A percentile compares a stretch with the other conserved stretches of the same genome.
Evolutionary conservation across 1,284 basidiomycete species (phyloP).

Genomic region (Trametes pubescens): DNA sequence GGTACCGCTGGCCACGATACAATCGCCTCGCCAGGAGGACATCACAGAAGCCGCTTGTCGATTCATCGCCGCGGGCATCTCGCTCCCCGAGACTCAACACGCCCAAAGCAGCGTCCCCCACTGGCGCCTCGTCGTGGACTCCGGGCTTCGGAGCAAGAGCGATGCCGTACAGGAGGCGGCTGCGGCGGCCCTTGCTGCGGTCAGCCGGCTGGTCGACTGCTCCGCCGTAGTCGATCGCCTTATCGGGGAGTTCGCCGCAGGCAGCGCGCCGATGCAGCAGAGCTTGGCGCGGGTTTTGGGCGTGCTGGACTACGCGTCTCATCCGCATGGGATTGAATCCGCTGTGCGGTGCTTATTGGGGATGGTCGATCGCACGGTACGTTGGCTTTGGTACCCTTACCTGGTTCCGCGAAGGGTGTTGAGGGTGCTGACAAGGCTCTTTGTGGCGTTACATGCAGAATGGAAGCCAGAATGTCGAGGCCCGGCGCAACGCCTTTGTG

Average conservation of each 20-base stretch:
- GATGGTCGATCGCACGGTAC: conserved; percentile 63
- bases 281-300: conserved; percentile 83
- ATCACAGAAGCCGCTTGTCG: conserved; percentile 79
- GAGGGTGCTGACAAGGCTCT: background rate
- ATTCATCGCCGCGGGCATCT: conserved; percentile 74
- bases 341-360: conserved; percentile 68
- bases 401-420: background rate
- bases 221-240: conserved; percentile 69
- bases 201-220: conserved; percentile 76
- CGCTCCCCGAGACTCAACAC: conserved; percentile 59
- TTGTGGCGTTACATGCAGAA: conserved; percentile 35
- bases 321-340: conserved; percentile 59
- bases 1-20: conserved; percentile 66
- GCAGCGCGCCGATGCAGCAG: conserved; percentile 72
- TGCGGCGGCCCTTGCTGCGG: conserved; percentile 65
- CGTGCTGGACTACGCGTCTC: conserved; percentile 67
- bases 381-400: conserved; percentile 28
- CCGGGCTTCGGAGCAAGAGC: conserved; percentile 76
- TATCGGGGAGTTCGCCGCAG: conserved; percentile 69
- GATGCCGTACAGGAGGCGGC: conserved; percentile 78
- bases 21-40: conserved; percentile 77
- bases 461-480: conserved; percentile 64
- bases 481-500: conserved; percentile 74
- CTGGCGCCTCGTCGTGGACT: conserved; percentile 78
- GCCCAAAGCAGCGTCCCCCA: conserved; percentile 53